phyloP scores from a whole-genome alignment of 2,329 filamentous ascomycete genomes.

The Clonostachys solani region DNA sequence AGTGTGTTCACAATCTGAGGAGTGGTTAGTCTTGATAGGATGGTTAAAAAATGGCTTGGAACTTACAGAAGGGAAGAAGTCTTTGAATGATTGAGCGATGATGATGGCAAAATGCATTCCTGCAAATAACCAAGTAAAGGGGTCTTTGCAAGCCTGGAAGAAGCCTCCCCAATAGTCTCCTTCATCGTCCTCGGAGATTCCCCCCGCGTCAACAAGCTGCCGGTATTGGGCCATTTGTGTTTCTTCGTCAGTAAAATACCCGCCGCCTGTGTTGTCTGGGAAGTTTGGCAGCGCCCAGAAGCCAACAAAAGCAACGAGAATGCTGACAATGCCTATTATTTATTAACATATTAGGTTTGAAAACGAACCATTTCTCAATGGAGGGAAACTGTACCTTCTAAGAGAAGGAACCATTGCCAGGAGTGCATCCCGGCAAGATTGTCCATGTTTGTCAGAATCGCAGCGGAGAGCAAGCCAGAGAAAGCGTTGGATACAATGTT shows the following conservation, averaged over 20 bases:
- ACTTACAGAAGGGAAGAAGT: conserved; percentile 12
- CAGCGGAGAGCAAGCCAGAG: conserved; percentile 36
- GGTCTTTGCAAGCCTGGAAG: conserved; percentile 15
- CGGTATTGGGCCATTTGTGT: conserved; percentile 26
- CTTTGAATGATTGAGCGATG: conserved; percentile 1
- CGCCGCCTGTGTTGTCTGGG: conserved; percentile 18
- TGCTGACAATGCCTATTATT: conserved; percentile 21
- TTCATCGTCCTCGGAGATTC: conserved; percentile 4
- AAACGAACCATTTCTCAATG: not conserved
- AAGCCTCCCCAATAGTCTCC: conserved; percentile 14
- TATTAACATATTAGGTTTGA: conserved; percentile 12
- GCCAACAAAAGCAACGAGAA: conserved; percentile 20
- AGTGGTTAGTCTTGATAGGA: too few relatives aligned
- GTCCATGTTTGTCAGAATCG: conserved; percentile 36
- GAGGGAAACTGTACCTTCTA: conserved; percentile 22
- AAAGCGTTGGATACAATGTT: conserved; percentile 38
- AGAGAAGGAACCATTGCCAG: conserved; percentile 38
- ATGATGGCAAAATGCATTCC: conserved; percentile 1
- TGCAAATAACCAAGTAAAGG: conserved; percentile 10
- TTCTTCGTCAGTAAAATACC: conserved; percentile 25
- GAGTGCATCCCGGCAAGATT: conserved; percentile 24
- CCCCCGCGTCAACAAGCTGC: conserved; percentile 28
- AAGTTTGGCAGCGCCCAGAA: conserved; percentile 27
- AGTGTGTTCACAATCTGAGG: conserved; percentile 16
- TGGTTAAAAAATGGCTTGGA: conserved; percentile 6